Evolutionary conservation across 176 grass and related monocot species (phyloP), one percentile per base, ranked within the genome.

Genomic region (Musa troglodytarum): DNA sequence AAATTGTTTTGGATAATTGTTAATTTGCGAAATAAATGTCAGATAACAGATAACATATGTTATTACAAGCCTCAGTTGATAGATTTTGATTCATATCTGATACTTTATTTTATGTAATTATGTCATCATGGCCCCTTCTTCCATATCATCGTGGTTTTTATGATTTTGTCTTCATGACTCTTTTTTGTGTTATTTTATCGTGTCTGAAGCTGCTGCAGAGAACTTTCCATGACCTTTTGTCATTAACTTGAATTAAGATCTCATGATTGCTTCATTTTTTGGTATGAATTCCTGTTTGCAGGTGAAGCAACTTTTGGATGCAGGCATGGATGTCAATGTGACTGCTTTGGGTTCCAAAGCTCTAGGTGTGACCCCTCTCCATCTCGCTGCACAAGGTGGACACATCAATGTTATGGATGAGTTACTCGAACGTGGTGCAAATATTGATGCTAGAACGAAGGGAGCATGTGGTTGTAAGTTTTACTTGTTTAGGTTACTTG

Each of bases 381-480:
- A 99, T 74, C 86, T 99, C 4, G 95, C 95, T 78, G 90, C 95
- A 67, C 95, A 91, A 84, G 95, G 95, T 22, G 95, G 95, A 3
- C 88, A 99, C 74, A 71, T 99, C 28, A 99, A 78, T 72, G 73
- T 94, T 63, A 99, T 99, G 90, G 90, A 99, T 74, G 95, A 99
- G 73, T 74, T 99, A 52, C 82, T 99, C 11, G 90, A 99, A 29
- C 88, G 90, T 28, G 95, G 95, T 80, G 95, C 95, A 65, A 83
- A 99, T 80, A 99, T 99, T 63, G 95, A 99, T 72, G 95, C 95
- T 74, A 81, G 90, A 76, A 99, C 95, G 26, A 94, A 99, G 85
- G 90, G 90, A 51, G 88, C 95, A 58, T 99, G 95, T 14, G 95
- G 95, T 75, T 99, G 95, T 99, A 99, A 89, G 90, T 85, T 73